phyloP scores from a whole-genome alignment of 345 rosid species.

The Brassica napus region DNA sequence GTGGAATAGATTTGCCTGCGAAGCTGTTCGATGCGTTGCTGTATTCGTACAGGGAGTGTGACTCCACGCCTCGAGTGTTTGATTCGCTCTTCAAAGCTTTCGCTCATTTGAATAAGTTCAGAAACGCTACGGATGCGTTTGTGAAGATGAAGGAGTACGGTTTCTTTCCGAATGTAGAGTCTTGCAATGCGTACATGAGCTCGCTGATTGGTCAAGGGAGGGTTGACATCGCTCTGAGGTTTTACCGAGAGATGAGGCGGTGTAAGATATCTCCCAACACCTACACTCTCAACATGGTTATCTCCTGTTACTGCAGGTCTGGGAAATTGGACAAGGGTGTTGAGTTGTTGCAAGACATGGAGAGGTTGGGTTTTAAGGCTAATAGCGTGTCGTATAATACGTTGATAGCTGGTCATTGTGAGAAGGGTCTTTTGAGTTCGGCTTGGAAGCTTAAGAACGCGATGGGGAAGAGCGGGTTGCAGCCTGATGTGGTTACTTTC shows the following conservation, averaged over 20 bases:
- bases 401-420: constrained; percentile 69
- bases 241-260: constrained; percentile 66
- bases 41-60: constrained; percentile 65
- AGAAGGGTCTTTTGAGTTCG: constrained; percentile 59
- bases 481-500: constrained; percentile 65
- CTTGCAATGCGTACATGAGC: constrained; percentile 83
- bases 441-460: constrained; percentile 63
- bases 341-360: constrained; percentile 60
- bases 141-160: constrained; percentile 68
- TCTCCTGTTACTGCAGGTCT: constrained; percentile 56
- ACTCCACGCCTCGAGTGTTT: constrained; percentile 76
- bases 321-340: constrained; percentile 69
- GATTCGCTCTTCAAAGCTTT: constrained; percentile 69
- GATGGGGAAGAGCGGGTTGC: constrained; percentile 55
- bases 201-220: constrained; percentile 58
- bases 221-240: constrained; percentile 59
- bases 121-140: constrained; percentile 65
- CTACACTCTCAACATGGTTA: constrained; percentile 72
- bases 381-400: constrained; percentile 62
- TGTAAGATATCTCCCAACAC: constrained; percentile 73
- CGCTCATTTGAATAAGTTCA: constrained; percentile 70
- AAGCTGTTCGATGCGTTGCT: constrained; percentile 62
- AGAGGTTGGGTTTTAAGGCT: constrained; percentile 51
- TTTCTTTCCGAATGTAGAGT: constrained; percentile 62
- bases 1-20: constrained; percentile 46